Evolutionary conservation across 2,329 filamentous ascomycete species (phyloP).

Genomic region (Ascochyta pisi): DNA sequence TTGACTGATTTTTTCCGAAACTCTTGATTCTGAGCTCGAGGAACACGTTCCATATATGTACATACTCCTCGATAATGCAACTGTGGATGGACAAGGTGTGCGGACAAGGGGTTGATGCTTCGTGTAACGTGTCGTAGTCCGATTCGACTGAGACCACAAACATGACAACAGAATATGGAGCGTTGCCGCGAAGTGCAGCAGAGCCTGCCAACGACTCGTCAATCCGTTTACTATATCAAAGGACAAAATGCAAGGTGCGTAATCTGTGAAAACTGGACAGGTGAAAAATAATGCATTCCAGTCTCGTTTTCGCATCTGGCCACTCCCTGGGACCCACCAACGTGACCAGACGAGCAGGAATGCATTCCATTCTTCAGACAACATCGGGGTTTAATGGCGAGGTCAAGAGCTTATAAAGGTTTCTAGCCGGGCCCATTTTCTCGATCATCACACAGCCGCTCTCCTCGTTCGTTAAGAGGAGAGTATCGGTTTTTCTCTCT

Average conservation of each 20-base stretch:
- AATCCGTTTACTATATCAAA: background rate
- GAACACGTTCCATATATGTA: background rate
- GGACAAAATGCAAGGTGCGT: constrained; percentile 2
- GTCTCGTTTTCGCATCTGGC: background rate
- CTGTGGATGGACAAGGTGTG: background rate
- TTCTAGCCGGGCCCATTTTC: background rate
- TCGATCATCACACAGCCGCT: background rate
- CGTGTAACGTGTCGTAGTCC: background rate
- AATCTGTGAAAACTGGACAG: background rate
- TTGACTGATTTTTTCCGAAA: no score
- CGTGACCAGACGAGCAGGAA: background rate
- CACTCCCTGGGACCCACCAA: constrained; percentile 4
- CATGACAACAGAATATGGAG: background rate
- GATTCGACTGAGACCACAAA: background rate
- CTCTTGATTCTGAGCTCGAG: background rate
- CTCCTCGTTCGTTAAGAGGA: constrained; percentile 5
- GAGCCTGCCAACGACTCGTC: background rate
- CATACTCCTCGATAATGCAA: background rate
- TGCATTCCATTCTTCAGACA: constrained; percentile 12
- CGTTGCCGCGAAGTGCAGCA: background rate
- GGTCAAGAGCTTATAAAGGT: constrained; percentile 3
- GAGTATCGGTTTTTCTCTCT: background rate
- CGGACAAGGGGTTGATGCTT: background rate
- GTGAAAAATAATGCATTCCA: constrained; percentile 1
- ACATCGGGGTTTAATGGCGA: background rate